Evolutionary conservation across 2,329 filamentous ascomycete species (phyloP), one percentile per base, ranked within the genome.

Genomic region (Cladorrhinum sp.): DNA sequence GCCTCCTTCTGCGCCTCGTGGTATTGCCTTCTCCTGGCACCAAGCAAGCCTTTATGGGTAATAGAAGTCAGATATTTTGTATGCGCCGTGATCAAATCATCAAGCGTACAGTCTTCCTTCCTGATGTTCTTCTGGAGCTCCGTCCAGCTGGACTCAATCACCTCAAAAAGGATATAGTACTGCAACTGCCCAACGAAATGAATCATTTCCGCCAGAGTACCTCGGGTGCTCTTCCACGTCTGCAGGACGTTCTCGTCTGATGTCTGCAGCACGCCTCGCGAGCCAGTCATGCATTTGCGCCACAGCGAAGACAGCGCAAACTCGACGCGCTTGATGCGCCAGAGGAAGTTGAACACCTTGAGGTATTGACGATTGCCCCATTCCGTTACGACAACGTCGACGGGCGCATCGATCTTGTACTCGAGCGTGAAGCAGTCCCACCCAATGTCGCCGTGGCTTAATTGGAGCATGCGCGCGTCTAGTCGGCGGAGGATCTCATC

Each of bases 401-500:
- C 91, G 0, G 95, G 95, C 1, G 94, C 90, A 73, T 96, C 93
- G 67, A 99, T 95, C 74, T 98, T 97, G 78, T 99, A 99, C 73
- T 99, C 96, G 8, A 99, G 85, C 0, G 95, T 99, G 76, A 99
- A 99, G 72, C 96, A 96, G 72, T 99, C 95, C 95, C 95, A 99
- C 55, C 95, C 95, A 57, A 97, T 98, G 70, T 99, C 95, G 56
- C 95, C 95, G 69, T 97, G 93, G 8, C 90, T 96, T 5, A 98
- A 83, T 76, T 98, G 94, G 46, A 99, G 83, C 94, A 99, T 98
- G 64, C 96, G 90, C n/a, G 95, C 94, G 75, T 99, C 95, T 2
- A 99, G 83, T 10, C 95, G 86, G 4, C 92, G 87, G 26, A 99
- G 84, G 4, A 99, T 93, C 71, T 99, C 96, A 1, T 91, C 86